Evolutionary conservation across 352 stramenopile genomes (phyloP).

Genomic region (Peronosclerospora sorghi): DNA sequence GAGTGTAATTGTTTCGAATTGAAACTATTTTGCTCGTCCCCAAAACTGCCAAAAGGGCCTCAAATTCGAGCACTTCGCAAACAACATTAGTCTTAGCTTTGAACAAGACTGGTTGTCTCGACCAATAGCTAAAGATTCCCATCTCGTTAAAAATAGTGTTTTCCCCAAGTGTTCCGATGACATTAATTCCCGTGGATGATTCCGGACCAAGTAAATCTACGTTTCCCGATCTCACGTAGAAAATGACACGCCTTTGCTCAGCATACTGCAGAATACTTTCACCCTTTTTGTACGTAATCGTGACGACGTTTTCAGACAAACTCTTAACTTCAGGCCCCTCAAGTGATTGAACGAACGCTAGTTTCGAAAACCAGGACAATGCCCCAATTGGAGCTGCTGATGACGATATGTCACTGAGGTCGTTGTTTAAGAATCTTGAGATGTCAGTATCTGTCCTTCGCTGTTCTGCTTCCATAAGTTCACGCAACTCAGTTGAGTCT

Average conservation of each 20-base stretch:
- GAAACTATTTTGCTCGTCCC: constrained; percentile 18
- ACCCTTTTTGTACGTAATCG: constrained; percentile 14
- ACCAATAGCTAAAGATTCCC: constrained; percentile 38
- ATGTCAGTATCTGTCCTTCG: constrained; percentile 16
- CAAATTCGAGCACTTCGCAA: constrained; percentile 30
- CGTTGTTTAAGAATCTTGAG: constrained; percentile 37
- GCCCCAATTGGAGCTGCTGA: background rate
- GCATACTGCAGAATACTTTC: constrained; percentile 36
- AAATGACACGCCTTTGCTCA: constrained; percentile 27
- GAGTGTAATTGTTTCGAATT: constrained; percentile 34
- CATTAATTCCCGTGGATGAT: constrained; percentile 28
- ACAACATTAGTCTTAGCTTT: constrained; percentile 22
- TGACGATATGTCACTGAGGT: constrained; percentile 1
- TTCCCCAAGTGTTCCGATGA: constrained; percentile 18
- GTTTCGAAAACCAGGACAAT: constrained; percentile 12
- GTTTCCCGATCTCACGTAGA: constrained; percentile 33
- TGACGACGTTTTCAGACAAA: constrained; percentile 7
- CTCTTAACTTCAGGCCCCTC: constrained; percentile 4
- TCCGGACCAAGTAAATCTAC: constrained; percentile 33
- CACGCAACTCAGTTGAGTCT: constrained; percentile 26
- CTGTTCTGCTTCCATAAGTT: constrained; percentile 19
- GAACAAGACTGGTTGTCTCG: constrained; percentile 27
- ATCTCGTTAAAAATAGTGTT: constrained; percentile 41
- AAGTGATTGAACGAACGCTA: constrained; percentile 11
- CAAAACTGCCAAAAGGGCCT: constrained; percentile 24